Base-by-base conservation (phyloP, 441 rosid genomes). In the Brassica hybrid region DNA sequence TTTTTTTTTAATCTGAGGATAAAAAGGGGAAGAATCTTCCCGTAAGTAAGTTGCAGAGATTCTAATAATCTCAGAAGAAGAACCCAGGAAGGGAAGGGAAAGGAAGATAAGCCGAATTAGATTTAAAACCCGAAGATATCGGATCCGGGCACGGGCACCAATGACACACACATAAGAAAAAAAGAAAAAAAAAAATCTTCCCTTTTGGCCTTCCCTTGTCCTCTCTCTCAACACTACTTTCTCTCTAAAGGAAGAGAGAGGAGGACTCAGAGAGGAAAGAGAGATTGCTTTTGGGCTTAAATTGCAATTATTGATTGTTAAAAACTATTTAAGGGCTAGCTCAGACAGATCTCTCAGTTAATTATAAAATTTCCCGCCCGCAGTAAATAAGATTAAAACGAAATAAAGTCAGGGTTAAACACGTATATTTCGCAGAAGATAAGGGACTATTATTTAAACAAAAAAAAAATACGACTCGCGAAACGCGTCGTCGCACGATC, bases 71-170 rank as follows among this genome's bases (percentile, higher is more conserved):
- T 36, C 69, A 64, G 45, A 76, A 27, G 30, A 76, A 52, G 74
- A 63, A n/a, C 52, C 52, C 34, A 77, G 61, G 65, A 63, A 52
- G 7, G 63, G 58, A 52, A 18, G 38, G n/a, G 58, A 6, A 12
- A 48, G 16, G 63, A 56, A 21, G 32, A 21, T 58, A 64, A 63
- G 61, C 13, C n/a, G 62, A 61, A 25, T 63, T 34, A 67, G 74
- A 67, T 70, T 69, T 54, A 6, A 54, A 70, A 45, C 83, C 83
- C 83, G 76, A 10, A 23, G 54, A 23, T 65, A 6, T 75, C 80
- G 83, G 83, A 80, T 80, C 79, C 80, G 79, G 79, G 69, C 73
- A 65, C 65, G 61, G 72, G 41, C 10, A 69, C 43, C 48, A 74
- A 34, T 70, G 7, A 27, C 43, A 34, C 50, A n/a, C 4, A 21